Percentiles rank a stretch among this genome's conserved stretches.
Conservation (phyloP, 768 basidiomycete species). For the Macrolepiota dolichaula region DNA sequence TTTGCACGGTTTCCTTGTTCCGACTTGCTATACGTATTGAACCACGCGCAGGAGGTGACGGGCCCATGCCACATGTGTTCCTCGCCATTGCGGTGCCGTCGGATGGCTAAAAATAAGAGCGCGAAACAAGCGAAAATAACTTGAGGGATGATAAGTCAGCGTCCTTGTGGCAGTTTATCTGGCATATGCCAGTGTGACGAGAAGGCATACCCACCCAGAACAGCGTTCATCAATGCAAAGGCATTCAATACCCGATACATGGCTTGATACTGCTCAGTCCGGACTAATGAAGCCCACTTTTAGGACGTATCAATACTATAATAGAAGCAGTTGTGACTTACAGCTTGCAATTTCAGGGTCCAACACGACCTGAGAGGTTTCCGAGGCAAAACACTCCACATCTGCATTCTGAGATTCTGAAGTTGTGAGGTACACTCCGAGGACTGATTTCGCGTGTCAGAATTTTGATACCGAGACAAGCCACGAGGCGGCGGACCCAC, state of each 20-base stretch:
- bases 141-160: constrained; percentile 16
- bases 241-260: constrained; percentile 82
- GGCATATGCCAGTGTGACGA: neutral
- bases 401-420: constrained; percentile 79
- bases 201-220: constrained; percentile 47
- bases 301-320: neutral
- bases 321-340: constrained; percentile 32
- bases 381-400: constrained; percentile 76
- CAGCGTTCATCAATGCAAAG: constrained; percentile 76
- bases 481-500: constrained; percentile 35
- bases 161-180: neutral
- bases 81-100: constrained; percentile 42
- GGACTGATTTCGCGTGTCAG: constrained; percentile 41
- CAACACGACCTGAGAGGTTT: constrained; percentile 40
- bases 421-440: constrained; percentile 68
- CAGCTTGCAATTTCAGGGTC: constrained; percentile 61
- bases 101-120: constrained; percentile 37
- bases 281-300: constrained; percentile 44
- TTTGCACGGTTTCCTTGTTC: constrained; percentile 32
- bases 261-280: constrained; percentile 85
- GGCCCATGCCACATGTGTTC: constrained; percentile 66
- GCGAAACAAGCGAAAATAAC: constrained; percentile 35
- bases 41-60: constrained; percentile 73
- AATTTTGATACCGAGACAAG: constrained; percentile 11
- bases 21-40: constrained; percentile 45